Evolutionary conservation across 352 stramenopile genomes (phyloP).

Genomic region (Pseudoperonospora humuli): DNA sequence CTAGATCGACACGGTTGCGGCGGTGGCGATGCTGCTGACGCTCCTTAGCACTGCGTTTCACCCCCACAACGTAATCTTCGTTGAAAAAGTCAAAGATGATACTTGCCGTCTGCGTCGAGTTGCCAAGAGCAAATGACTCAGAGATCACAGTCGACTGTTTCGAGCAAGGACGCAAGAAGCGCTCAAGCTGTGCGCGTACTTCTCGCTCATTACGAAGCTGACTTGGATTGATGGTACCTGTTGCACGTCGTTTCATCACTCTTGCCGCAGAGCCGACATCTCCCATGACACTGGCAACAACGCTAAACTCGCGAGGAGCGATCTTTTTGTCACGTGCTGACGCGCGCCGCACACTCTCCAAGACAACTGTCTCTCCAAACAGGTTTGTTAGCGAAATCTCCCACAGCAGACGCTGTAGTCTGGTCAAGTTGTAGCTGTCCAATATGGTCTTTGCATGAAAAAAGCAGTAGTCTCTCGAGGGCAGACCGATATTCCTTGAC

Average conservation of each 20-base stretch:
- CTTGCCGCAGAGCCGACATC: slow-evolving; percentile 12
- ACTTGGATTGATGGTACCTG: slow-evolving; percentile 9
- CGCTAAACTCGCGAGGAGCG: slow-evolving; percentile 12
- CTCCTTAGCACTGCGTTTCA: slow-evolving; percentile 55
- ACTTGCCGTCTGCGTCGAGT: slow-evolving; percentile 24
- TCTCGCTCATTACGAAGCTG: slow-evolving; percentile 24
- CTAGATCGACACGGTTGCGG: slow-evolving; percentile 65
- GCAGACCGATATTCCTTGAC: slow-evolving; percentile 37
- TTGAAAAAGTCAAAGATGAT: slow-evolving; percentile 61
- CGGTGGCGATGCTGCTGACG: slow-evolving; percentile 42
- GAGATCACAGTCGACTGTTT: slow-evolving; percentile 32
- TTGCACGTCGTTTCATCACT: slow-evolving; percentile 18
- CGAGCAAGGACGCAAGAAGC: slow-evolving; percentile 38
- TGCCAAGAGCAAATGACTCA: slow-evolving; percentile 24
- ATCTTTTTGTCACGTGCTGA: slow-evolving; percentile 9
- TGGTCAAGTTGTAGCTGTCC: slow-evolving; percentile 54
- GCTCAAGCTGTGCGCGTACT: slow-evolving; percentile 33
- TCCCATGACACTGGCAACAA: slow-evolving; percentile 20
- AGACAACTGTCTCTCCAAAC: slow-evolving; percentile 52
- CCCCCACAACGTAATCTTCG: slow-evolving; percentile 47
- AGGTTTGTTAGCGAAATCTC: slow-evolving; percentile 59
- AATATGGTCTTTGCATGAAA: slow-evolving; percentile 53
- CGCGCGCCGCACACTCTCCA: slow-evolving; percentile 38
- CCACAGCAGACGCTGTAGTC: slow-evolving; percentile 68
- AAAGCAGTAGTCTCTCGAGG: slow-evolving; percentile 67